Evolutionary conservation across 768 basidiomycete genomes (phyloP), one percentile per base, ranked within the genome.

Genomic region (Lactarius vividus): DNA sequence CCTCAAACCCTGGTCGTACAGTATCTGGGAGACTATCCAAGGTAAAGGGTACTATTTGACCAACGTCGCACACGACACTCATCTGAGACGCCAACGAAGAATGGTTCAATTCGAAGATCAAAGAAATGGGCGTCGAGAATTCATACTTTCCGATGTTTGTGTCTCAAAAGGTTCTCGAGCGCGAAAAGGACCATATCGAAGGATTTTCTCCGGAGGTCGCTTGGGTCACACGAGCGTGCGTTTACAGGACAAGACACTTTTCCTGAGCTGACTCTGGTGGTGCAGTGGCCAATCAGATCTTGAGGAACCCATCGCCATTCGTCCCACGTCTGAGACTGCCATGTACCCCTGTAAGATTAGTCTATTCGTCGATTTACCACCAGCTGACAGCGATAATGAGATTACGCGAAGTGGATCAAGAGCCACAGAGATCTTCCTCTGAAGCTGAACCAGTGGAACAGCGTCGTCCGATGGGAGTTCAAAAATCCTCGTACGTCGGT

Each of bases 71-170:
- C 53, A 40, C 20, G 18, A 26, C 33, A 23, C 37, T 63, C 20
- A 58, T 35, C 13, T 28, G 58, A 35, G 26, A 6, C 29, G 49
- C 39, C 40, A 23, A 26, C n/a, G 11, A 73, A 95, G 92, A 84
- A 62, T 99, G 95, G 94, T 98, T 98, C 81, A 91, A 99, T 76
- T 77, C 78, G 44, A 81, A 88, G 72, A 99, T 98, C 82, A 95
- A 92, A 78, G 91, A 91, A 70, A 84, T 98, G 74, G 97, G 89
- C 55, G 96, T 98, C 20, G 92, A 97, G 76, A 98, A 98, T 75
- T 88, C 94, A 4, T 99, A 98, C 75, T 99, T 99, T 84, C 97
- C 97, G 3, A 98, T 99, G 94, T 98, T 98, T 72, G 91, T 99
- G 39, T 96, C 95, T 0, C 77, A 84, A 64, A 94, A 92, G 63